Percentiles rank a stretch among this genome's conserved stretches.
phyloP scores from a whole-genome alignment of 139 green algal species.

The Dunaliella sp. region DNA sequence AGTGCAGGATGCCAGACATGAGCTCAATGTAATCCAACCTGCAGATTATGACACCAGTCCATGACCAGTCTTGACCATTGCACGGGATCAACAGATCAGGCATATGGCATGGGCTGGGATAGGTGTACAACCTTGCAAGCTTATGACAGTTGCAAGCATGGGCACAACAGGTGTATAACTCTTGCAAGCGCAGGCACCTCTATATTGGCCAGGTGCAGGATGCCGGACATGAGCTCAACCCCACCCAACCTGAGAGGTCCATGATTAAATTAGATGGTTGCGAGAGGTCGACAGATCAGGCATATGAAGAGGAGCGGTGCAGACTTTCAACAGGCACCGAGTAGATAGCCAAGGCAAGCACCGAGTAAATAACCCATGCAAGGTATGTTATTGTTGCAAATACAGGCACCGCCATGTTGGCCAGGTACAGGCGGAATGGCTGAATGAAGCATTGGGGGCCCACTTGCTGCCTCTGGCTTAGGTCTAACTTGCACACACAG shows the following conservation, averaged over 20 bases:
- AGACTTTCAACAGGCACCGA: no score
- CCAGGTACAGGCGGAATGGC: no score
- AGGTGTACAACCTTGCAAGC: background rate
- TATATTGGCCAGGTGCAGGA: background rate
- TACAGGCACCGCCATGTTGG: no score
- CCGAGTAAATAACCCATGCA: no score
- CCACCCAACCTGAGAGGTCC: constrained; percentile 30
- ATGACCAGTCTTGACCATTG: background rate
- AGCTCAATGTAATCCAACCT: constrained; percentile 40
- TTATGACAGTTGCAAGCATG: background rate
- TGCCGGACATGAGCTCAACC: constrained; percentile 33
- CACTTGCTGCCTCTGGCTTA: no score
- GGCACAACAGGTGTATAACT: background rate
- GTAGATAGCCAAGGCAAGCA: no score
- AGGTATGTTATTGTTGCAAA: no score
- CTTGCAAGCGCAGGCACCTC: background rate
- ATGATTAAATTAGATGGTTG: no score
- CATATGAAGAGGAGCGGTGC: background rate
- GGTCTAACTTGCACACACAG: no score
- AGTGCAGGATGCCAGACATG: background rate
- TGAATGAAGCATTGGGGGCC: no score
- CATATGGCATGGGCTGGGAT: background rate
- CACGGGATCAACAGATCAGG: background rate
- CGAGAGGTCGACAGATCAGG: background rate
- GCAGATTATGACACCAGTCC: no score